These are phyloP conservation scores for Botrytis galanthina DNA, from an alignment of 2,329 filamentous ascomycete genomes.

Conservation along the genomic window DNA sequence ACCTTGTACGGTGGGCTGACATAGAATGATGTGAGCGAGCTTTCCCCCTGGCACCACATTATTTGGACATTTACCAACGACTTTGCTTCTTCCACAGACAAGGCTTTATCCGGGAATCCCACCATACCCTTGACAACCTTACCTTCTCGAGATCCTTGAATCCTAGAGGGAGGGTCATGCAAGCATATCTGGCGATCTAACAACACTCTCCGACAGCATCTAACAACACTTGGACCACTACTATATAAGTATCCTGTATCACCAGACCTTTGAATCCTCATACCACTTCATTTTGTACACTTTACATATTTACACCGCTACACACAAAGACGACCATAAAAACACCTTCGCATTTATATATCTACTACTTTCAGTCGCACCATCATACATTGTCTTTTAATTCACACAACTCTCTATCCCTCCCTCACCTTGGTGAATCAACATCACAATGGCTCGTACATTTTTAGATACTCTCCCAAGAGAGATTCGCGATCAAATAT, in stretches of 20 bases:
- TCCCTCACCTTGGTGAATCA: not conserved
- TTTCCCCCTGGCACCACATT: slow-evolving; percentile 1
- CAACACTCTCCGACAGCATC: not conserved
- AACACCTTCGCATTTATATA: not conserved
- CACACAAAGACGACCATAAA: not conserved
- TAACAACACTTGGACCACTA: not conserved
- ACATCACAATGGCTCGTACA: slow-evolving; percentile 5
- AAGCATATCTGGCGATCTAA: slow-evolving; percentile 10
- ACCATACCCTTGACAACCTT: not conserved
- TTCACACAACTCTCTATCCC: not conserved
- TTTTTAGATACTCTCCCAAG: slow-evolving; percentile 19
- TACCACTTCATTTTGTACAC: slow-evolving; percentile 1
- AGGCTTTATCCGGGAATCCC: not conserved
- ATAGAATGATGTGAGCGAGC: slow-evolving; percentile 11
- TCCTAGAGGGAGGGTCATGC: not conserved
- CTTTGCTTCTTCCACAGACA: not conserved
- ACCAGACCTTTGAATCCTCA: slow-evolving; percentile 4
- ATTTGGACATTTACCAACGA: not conserved
- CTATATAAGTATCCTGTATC: slow-evolving; percentile 2
- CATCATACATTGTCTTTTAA: not conserved
- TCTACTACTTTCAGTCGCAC: not conserved
- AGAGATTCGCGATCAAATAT: slow-evolving; percentile 23
- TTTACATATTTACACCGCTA: not conserved
- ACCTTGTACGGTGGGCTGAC: slow-evolving; percentile 1
- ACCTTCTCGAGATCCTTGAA: not conserved